A percentile compares a stretch with the other conserved stretches of the same genome.
Evolutionary conservation across 2,329 filamentous ascomycete genomes (phyloP).

Genomic region (Aspergillus piperis): DNA sequence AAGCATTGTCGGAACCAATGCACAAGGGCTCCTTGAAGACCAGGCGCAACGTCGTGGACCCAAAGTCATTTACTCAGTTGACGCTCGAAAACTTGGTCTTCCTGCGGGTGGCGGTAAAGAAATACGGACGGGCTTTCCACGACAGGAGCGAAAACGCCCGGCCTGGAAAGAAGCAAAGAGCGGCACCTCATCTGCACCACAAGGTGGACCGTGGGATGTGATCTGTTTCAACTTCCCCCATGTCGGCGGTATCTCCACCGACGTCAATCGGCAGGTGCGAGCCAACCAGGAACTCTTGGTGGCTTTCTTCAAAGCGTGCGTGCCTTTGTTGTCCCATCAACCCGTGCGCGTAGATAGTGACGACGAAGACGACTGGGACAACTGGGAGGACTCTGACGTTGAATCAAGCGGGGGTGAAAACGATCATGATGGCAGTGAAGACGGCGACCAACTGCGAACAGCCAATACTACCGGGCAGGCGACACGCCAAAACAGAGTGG

Average conservation of each 20-base stretch:
- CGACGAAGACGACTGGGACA: conserved; percentile 21
- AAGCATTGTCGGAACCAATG: not conserved
- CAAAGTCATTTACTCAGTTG: conserved; percentile 45
- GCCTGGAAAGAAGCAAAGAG: conserved; percentile 24
- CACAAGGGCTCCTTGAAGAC: conserved; percentile 12
- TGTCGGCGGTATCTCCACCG: conserved; percentile 85
- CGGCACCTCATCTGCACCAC: not conserved
- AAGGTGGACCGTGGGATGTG: conserved; percentile 62
- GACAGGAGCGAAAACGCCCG: conserved; percentile 33
- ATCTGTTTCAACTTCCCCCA: conserved; percentile 98
- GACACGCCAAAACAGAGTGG: conserved; percentile 25
- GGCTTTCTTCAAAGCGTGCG: conserved; percentile 50
- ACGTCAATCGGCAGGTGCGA: conserved; percentile 91
- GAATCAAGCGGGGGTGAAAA: conserved; percentile 25
- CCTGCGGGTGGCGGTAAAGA: conserved; percentile 43
- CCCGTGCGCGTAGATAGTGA: conserved; percentile 21
- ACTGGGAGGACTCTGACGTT: conserved; percentile 25
- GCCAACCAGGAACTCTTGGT: conserved; percentile 71
- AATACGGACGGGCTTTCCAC: conserved; percentile 44
- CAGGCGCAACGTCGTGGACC: conserved; percentile 21
- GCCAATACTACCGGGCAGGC: conserved; percentile 3
- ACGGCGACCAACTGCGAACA: conserved; percentile 7
- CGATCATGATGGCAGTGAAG: conserved; percentile 22
- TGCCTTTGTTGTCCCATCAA: conserved; percentile 41
- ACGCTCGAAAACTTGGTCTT: conserved; percentile 45